A percentile compares a stretch with the other conserved stretches of the same genome.
These are phyloP conservation scores for Malania oleifera DNA, from an alignment of 164 flowering plant species.

Conservation along the genomic window DNA sequence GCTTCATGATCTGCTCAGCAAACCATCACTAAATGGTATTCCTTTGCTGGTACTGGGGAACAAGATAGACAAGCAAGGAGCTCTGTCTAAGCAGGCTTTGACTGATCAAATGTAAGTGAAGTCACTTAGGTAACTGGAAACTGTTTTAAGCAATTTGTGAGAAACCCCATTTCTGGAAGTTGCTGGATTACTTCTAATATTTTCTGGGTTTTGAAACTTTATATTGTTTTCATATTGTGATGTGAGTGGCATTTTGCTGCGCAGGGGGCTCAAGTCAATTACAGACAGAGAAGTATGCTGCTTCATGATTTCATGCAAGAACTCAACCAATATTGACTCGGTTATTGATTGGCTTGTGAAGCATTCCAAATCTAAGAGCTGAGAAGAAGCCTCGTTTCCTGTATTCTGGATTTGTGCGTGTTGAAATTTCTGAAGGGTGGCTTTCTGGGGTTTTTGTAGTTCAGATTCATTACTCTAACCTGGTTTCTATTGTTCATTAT, in stretches of 20 bases:
- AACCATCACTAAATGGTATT: not conserved
- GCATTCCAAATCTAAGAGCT: constrained; percentile 62
- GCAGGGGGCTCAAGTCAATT: constrained; percentile 53
- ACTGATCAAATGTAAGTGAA: constrained; percentile 5
- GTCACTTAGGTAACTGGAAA: too few relatives aligned
- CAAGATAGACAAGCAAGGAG: constrained; percentile 3
- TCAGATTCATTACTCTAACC: constrained; percentile 8
- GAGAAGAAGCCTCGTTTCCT: constrained; percentile 1
- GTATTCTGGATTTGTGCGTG: not conserved
- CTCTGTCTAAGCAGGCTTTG: constrained; percentile 1
- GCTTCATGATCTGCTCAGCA: constrained; percentile 6
- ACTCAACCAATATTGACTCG: constrained; percentile 62
- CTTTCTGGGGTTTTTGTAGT: not conserved
- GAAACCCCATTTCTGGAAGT: too few relatives aligned
- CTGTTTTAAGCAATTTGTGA: too few relatives aligned
- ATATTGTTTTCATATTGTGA: too few relatives aligned
- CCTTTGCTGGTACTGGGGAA: constrained; percentile 3
- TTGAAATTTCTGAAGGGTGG: not conserved
- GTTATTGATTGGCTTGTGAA: constrained; percentile 73
- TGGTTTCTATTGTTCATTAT: constrained; percentile 10
- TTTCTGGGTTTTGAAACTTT: too few relatives aligned
- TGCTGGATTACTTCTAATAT: too few relatives aligned
- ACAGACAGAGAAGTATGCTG: constrained; percentile 67
- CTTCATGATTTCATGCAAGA: constrained; percentile 71
- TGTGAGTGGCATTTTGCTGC: constrained; percentile 5